A percentile compares a stretch with the other conserved stretches of the same genome.
Conservation (phyloP, 768 basidiomycete species). For the Cytidiella melzeri region DNA sequence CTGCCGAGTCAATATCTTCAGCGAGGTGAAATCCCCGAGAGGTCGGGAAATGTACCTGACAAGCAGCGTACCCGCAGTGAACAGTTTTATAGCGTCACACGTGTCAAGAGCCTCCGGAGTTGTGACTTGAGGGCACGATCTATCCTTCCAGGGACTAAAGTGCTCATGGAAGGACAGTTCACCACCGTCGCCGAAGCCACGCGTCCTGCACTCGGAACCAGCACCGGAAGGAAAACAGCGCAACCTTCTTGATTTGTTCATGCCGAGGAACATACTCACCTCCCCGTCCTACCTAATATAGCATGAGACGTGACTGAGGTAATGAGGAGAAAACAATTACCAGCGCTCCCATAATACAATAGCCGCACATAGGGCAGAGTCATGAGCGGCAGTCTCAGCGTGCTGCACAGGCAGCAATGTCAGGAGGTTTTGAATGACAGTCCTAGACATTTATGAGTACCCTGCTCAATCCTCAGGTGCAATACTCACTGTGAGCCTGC, state of each 20-base stretch:
- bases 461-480: background rate
- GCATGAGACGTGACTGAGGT: too few species aligned
- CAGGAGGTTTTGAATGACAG: conserved; percentile 62
- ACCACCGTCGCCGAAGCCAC: conserved; percentile 78
- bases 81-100: conserved; percentile 77
- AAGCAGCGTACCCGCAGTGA: conserved; percentile 80
- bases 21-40: conserved; percentile 7
- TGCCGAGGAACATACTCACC: conserved; percentile 86
- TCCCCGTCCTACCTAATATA: too few species aligned
- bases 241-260: conserved; percentile 49
- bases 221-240: conserved; percentile 1
- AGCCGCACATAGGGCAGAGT: conserved; percentile 74
- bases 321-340: too few species aligned
- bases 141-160: conserved; percentile 70
- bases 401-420: conserved; percentile 58
- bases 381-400: conserved; percentile 37
- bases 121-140: conserved; percentile 65
- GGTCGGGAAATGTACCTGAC: conserved; percentile 45
- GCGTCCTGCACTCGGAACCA: conserved; percentile 36
- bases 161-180: conserved; percentile 89
- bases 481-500: conserved; percentile 55
- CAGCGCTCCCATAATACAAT: conserved; percentile 61
- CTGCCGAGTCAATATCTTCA: too few species aligned
- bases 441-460: conserved; percentile 30
- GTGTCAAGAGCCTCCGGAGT: conserved; percentile 56